A percentile compares a stretch with the other conserved stretches of the same genome.
phyloP scores from a whole-genome alignment of 2,329 filamentous ascomycete species.

The Talaromyces sp. region DNA sequence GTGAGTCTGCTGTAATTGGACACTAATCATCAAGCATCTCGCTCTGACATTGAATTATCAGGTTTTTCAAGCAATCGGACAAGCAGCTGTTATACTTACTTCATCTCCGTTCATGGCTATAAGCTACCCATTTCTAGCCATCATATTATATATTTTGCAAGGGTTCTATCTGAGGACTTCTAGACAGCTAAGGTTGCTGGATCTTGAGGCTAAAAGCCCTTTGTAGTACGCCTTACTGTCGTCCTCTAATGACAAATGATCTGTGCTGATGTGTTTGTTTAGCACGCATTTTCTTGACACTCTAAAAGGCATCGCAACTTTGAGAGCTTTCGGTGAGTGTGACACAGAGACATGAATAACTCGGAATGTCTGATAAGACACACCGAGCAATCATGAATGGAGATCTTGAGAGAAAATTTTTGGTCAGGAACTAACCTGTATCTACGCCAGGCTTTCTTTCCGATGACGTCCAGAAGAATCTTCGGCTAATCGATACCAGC shows the following conservation, averaged over 20 bases:
- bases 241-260: neutral
- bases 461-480: slow-evolving; percentile 34
- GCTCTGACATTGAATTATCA: slow-evolving; percentile 12
- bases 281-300: slow-evolving; percentile 28
- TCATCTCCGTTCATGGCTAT: slow-evolving; percentile 28
- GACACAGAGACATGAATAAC: neutral
- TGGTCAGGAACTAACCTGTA: neutral
- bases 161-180: slow-evolving; percentile 60
- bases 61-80: slow-evolving; percentile 23
- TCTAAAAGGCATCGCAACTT: slow-evolving; percentile 56
- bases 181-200: slow-evolving; percentile 57
- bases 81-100: slow-evolving; percentile 24
- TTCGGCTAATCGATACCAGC: slow-evolving; percentile 48
- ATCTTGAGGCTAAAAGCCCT: slow-evolving; percentile 60
- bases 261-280: neutral
- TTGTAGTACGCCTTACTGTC: slow-evolving; percentile 29
- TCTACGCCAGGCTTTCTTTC: neutral
- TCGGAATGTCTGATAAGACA: neutral
- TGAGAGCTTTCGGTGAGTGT: slow-evolving; percentile 50
- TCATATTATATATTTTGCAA: slow-evolving; percentile 50
- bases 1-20: neutral
- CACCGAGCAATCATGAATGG: neutral
- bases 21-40: neutral
- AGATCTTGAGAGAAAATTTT: neutral
- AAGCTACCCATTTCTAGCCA: slow-evolving; percentile 14